phyloP scores from a whole-genome alignment of 441 rosid genomes.

The Arabidopsis lyrata region DNA sequence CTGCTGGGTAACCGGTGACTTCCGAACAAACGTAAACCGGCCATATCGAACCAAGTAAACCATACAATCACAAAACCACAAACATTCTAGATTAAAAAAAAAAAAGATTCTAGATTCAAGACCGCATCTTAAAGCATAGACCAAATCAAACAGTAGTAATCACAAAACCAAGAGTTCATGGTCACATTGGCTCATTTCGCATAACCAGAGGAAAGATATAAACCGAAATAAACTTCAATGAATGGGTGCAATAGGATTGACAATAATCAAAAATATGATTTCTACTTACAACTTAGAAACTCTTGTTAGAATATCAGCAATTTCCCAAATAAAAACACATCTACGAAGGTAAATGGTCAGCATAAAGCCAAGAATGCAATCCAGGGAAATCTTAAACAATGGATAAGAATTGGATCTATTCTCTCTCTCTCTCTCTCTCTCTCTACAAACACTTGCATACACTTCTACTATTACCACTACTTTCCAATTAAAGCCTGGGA shows the following conservation, averaged over 20 bases:
- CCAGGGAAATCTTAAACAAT: constrained; percentile 41
- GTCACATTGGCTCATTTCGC: neutral
- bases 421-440: constrained; percentile 31
- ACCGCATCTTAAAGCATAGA: neutral
- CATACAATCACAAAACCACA: neutral
- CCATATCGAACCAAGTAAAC: neutral
- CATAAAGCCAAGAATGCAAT: constrained; percentile 29
- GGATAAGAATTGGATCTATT: constrained; percentile 41
- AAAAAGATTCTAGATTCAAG: neutral
- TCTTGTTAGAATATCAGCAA: constrained; percentile 37
- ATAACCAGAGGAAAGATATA: neutral
- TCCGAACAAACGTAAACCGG: neutral
- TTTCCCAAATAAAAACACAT: constrained; percentile 33
- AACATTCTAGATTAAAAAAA: neutral
- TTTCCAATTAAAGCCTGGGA: constrained; percentile 36
- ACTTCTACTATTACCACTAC: constrained; percentile 40
- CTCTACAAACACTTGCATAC: constrained; percentile 43
- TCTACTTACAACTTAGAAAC: constrained; percentile 39
- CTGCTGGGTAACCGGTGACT: neutral
- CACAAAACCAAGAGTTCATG: constrained; percentile 3
- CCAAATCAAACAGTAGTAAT: neutral
- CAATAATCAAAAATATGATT: constrained; percentile 16
- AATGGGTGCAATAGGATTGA: neutral
- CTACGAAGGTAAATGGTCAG: constrained; percentile 20
- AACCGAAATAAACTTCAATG: constrained; percentile 1